phyloP scores from a whole-genome alignment of 2,329 filamentous ascomycete genomes.

The Amauroascus verrucosus region DNA sequence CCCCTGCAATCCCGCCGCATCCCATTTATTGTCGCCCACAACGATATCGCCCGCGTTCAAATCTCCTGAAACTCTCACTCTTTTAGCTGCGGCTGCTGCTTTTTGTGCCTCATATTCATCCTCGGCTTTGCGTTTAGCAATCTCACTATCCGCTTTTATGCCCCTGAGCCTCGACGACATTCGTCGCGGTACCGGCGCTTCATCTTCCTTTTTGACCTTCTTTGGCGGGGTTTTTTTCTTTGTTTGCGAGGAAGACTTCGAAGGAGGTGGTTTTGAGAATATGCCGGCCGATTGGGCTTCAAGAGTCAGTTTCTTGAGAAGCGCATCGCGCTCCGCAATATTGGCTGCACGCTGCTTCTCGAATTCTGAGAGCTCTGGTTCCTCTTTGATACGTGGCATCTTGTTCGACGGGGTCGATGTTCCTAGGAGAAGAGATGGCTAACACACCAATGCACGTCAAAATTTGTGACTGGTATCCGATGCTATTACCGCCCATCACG shows the following conservation, averaged over 20 bases:
- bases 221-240: constrained; percentile 44
- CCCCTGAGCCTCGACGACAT: constrained; percentile 54
- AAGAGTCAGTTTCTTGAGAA: constrained; percentile 65
- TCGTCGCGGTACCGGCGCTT: constrained; percentile 45
- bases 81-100: constrained; percentile 51
- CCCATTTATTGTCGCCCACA: constrained; percentile 69
- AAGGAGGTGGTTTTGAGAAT: constrained; percentile 44
- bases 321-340: constrained; percentile 72
- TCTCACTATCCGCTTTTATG: constrained; percentile 56
- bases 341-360: constrained; percentile 77
- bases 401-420: not conserved
- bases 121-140: constrained; percentile 58
- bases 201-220: constrained; percentile 53
- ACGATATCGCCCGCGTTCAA: constrained; percentile 66
- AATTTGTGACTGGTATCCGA: too few species aligned
- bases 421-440: not conserved
- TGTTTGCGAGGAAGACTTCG: constrained; percentile 40
- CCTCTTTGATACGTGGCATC: constrained; percentile 1
- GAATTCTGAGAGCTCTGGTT: constrained; percentile 62
- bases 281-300: constrained; percentile 59
- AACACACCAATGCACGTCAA: too few species aligned
- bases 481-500: too few species aligned
- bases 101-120: constrained; percentile 49
- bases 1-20: constrained; percentile 53
- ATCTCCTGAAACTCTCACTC: constrained; percentile 54